Conservation (phyloP, 495 filamentous ascomycete species). For the Lophiostoma macrostomum region DNA sequence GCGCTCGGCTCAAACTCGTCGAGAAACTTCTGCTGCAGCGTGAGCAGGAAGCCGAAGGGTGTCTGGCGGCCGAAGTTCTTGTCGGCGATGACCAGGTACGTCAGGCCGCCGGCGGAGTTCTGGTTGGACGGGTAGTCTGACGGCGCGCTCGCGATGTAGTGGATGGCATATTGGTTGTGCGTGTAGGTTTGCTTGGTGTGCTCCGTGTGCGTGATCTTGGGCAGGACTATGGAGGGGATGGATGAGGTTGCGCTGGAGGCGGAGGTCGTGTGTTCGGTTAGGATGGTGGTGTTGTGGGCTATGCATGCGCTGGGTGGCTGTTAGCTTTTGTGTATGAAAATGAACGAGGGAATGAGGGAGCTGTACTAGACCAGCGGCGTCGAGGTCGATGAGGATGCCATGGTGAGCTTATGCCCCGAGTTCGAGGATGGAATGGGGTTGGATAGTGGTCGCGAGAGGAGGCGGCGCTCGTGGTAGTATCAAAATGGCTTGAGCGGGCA, state of each 20-base stretch:
- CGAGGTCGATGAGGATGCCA: slow-evolving; percentile 78
- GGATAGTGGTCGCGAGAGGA: neutral
- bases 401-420: slow-evolving; percentile 31
- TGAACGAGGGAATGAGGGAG: neutral
- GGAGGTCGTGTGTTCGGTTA: slow-evolving; percentile 81
- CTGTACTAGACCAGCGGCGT: slow-evolving; percentile 80
- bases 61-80: slow-evolving; percentile 77
- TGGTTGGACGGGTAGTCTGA: slow-evolving; percentile 52
- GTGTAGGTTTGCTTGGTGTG: slow-evolving; percentile 93
- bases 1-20: slow-evolving; percentile 62
- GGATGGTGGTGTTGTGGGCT: slow-evolving; percentile 84
- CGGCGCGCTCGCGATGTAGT: slow-evolving; percentile 88
- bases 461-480: too few species aligned
- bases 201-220: slow-evolving; percentile 79
- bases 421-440: neutral
- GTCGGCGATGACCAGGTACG: slow-evolving; percentile 80
- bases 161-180: slow-evolving; percentile 84
- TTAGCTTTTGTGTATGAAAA: neutral
- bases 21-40: slow-evolving; percentile 86
- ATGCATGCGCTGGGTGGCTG: slow-evolving; percentile 71
- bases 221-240: slow-evolving; percentile 90
- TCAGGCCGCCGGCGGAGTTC: slow-evolving; percentile 69
- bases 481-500: too few species aligned
- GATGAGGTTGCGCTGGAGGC: slow-evolving; percentile 73
- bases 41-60: slow-evolving; percentile 87